Evolutionary conservation across 2,329 filamentous ascomycete genomes (phyloP), one percentile per base, ranked within the genome.

Genomic region (Cladophialophora bantiana): DNA sequence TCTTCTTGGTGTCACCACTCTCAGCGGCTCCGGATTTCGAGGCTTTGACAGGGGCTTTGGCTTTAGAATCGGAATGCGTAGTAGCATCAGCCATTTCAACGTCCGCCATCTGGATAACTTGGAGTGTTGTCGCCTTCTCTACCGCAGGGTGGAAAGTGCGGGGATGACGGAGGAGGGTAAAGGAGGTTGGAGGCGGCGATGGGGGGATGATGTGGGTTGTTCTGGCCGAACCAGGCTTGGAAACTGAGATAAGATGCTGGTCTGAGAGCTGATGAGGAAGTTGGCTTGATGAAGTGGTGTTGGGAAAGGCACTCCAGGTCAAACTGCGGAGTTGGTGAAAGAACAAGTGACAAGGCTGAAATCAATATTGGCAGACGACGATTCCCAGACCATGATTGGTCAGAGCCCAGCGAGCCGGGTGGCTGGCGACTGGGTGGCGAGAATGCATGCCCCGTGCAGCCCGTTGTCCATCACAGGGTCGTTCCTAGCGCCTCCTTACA

Each of bases 71-170:
- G 69, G 75, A 74, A 53, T 80, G 79, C 4, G 45, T 15, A 45
- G 88, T 88, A 55, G 91, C 93, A 80, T 98, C 95, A 62, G 92
- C 91, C 95, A 98, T 98, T 76, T 97, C 93, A 59, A 98, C 90
- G 81, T 99, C 95, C 66, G 94, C 92, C 95, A 98, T 98, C 70
- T 53, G 79, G 6, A 32, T 54, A 45, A 54, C 31, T 40, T 7
- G 6, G 48, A 61, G 12, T 2, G 36, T 34, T 20, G 20, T 50
- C 32, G 13, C n/a, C 12, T 61, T 12, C 32, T 70, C 59, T 42
- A 53, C 40, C 60, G 61, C 10, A 58, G 45, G 63, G 45, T 53
- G 58, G 54, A 65, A 62, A 55, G 31, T 66, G 54, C 20, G 55
- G 65, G 62, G 32, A 45, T 6, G 9, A 9, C 6, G n/a, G 31